These are phyloP conservation scores for Fraxinus greggii DNA, from an alignment of 305 asterid species.

Conservation along the genomic window DNA sequence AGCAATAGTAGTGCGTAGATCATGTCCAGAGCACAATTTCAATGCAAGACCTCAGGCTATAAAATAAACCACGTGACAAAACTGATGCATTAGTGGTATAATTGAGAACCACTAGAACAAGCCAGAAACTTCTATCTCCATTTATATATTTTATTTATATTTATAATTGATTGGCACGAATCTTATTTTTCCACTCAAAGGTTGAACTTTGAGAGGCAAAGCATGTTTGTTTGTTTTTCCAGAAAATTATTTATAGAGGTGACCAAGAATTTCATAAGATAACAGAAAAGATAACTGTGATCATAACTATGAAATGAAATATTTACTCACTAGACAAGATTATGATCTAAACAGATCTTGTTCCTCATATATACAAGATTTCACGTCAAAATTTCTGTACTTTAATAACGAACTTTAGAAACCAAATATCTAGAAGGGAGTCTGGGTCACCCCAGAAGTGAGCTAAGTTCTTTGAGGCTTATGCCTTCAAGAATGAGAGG, in stretches of 20 bases:
- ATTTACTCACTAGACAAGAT: conserved; percentile 9
- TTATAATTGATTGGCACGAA: not conserved
- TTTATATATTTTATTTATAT: not conserved
- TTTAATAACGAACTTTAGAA: not conserved
- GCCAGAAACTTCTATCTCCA: not conserved
- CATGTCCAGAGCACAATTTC: not conserved
- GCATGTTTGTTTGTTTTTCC: not conserved
- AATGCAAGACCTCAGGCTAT: conserved; percentile 8
- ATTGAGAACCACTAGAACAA: not conserved
- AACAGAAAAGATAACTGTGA: not conserved
- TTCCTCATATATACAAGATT: conserved; percentile 5
- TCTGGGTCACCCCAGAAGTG: not conserved
- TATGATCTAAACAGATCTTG: not conserved
- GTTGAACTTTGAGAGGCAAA: conserved; percentile 10
- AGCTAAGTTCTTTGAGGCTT: not conserved
- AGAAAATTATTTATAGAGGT: not conserved
- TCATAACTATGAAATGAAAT: not conserved
- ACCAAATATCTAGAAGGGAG: not conserved
- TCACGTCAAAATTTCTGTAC: not conserved
- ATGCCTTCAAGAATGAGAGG: not conserved
- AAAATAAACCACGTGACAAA: not conserved
- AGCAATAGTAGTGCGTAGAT: conserved; percentile 6
- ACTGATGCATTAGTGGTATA: not conserved
- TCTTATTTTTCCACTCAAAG: not conserved
- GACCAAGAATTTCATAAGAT: not conserved